Percentiles rank a stretch among this genome's conserved stretches.
Conservation (phyloP, 2,329 filamentous ascomycete genomes). For the Mycosphaerella sp. region DNA sequence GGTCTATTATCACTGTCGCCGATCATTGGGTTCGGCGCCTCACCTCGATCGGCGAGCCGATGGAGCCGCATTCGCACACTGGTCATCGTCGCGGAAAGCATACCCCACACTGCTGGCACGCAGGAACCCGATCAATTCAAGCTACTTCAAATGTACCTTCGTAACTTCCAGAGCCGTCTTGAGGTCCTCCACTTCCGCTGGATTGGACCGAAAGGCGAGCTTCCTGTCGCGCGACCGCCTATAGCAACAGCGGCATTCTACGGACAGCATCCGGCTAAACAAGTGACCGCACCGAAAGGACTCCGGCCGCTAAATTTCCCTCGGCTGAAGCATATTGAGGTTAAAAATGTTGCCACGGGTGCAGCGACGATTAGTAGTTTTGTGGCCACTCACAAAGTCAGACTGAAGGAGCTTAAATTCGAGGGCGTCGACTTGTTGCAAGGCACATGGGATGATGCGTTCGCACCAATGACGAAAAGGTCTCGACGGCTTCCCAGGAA, state of each 20-base stretch:
- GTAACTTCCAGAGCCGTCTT: constrained; percentile 49
- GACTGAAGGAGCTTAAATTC: constrained; percentile 72
- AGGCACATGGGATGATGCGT: constrained; percentile 74
- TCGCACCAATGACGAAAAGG: constrained; percentile 59
- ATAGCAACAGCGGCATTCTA: constrained; percentile 14
- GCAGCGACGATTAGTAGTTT: constrained; percentile 64
- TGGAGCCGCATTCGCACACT: constrained; percentile 75
- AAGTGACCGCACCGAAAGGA: not conserved
- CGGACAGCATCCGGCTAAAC: constrained; percentile 15
- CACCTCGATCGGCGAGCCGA: constrained; percentile 62
- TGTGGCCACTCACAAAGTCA: constrained; percentile 59
- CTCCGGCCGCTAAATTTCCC: constrained; percentile 56
- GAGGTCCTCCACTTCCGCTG: constrained; percentile 67
- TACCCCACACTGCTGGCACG: constrained; percentile 42
- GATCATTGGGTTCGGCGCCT: constrained; percentile 65
- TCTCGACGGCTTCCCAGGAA: not conserved
- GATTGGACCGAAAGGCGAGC: constrained; percentile 66
- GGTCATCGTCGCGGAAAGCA: constrained; percentile 56
- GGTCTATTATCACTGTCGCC: constrained; percentile 74
- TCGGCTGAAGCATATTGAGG: constrained; percentile 59
- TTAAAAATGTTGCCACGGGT: constrained; percentile 68
- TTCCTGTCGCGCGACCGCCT: constrained; percentile 61
- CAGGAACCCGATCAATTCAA: constrained; percentile 54
- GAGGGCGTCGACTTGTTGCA: constrained; percentile 65
- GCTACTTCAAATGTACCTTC: constrained; percentile 72